Percentiles rank a stretch among this genome's conserved stretches.
Evolutionary conservation across 345 rosid genomes (phyloP).

Genomic region (Lumnitzera littorea): DNA sequence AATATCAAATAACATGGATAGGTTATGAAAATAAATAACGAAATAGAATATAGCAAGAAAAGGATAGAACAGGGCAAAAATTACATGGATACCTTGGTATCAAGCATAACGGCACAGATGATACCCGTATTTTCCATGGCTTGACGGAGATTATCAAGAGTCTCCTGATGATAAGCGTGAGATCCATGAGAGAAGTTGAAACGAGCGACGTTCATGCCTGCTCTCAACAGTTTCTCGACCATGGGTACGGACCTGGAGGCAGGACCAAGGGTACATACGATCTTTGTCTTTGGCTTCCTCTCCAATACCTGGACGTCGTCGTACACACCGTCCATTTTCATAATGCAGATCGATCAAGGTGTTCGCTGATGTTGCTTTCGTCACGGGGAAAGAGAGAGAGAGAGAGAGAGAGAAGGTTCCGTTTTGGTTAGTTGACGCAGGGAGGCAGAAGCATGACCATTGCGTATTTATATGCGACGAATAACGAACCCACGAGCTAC

Average conservation of each 20-base stretch:
- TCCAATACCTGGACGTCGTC: constrained; percentile 16
- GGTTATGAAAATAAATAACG: background rate
- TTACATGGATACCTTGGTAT: constrained; percentile 55
- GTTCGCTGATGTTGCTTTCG: background rate
- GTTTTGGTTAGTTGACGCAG: background rate
- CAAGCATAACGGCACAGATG: constrained; percentile 97
- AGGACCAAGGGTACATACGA: constrained; percentile 92
- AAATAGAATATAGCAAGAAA: background rate
- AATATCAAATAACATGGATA: constrained; percentile 11
- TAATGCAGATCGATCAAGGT: background rate
- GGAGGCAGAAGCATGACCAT: constrained; percentile 2
- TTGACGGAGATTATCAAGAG: constrained; percentile 74
- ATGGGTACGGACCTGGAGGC: constrained; percentile 74
- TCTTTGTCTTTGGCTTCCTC: constrained; percentile 84
- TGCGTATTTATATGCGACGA: too few relatives aligned
- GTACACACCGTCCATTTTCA: background rate
- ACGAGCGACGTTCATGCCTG: constrained; percentile 98
- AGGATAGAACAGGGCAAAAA: background rate
- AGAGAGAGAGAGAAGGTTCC: background rate
- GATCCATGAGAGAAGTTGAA: constrained; percentile 99
- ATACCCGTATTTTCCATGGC: constrained; percentile 87
- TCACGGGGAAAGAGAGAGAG: background rate
- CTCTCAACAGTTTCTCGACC: constrained; percentile 77
- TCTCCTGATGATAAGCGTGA: constrained; percentile 87
- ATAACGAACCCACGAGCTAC: too few relatives aligned